Base-by-base conservation (phyloP, 2,329 filamentous ascomycete genomes). In the Didymellaceae sp. region DNA sequence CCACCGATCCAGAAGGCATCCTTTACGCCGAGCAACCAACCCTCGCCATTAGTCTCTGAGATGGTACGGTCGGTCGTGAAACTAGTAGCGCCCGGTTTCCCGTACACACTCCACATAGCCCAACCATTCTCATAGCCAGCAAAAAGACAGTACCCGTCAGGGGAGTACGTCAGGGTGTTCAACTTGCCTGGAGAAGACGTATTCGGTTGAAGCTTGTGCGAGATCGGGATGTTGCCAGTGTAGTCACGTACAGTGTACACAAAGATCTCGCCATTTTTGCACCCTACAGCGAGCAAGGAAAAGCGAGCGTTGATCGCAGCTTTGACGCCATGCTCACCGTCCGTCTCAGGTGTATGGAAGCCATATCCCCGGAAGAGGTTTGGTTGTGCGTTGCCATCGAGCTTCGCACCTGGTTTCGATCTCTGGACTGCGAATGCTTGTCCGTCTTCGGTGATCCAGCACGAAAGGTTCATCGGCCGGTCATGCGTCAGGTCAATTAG, bases 21-120 rank as follows among this genome's bases (percentile, higher is more conserved):
- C 16, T 79, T 81, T 18, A 96, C 80, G 3, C 92, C 90, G 5
- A 82, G 80, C n/a, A 97, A 79, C 91, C 93, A 97, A 34, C 84
- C 82, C 67, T 99, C 93, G 21, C 82, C 82, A 64, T 94, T 93
- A 6, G 77, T 75, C 39, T 81, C 76, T 2, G 86, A 85, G 28
- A 91, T 78, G 2, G 77, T 74, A 20, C 79, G 77, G 62, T 96
- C 89, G 10, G 84, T 80, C 6, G 82, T 80, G 70, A 97, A 97
- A 67, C 90, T 96, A 61, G 86, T 90, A 46, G 88, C 91, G 11
- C 91, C 87, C 2, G 88, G 82, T 72, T 96, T 97, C 25, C 94
- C 94, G 73, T 96, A 99, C 28, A 97, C 94, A 70, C 93, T 97
- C 93, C 93, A 99, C 37, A 87, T 93, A 4, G 90, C 88, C 94